Base-by-base conservation (phyloP, 78 protist species). In the Monosiga brevicollis region DNA sequence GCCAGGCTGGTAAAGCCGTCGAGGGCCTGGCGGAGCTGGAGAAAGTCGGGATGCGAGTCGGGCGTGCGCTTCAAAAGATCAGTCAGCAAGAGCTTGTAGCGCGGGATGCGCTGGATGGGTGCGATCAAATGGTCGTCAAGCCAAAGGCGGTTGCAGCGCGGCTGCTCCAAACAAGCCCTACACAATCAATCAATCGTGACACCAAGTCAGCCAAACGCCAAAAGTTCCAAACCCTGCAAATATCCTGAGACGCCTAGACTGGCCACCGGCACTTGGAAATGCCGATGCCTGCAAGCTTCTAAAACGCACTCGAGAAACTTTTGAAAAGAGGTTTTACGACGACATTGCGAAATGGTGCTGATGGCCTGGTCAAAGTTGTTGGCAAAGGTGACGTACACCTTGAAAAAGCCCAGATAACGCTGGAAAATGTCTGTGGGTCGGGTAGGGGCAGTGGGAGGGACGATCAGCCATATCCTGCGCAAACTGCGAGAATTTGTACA, bases 71-170 rank as follows among this genome's bases (percentile, higher is more conserved):
- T 79, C 74, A 84, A 39, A 41, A 80, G n/a, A 32, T 84, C 80
- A 3, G 42, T 76, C 22, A 84, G 62, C 49, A 80, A 2, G 32
- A 84, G 80, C 43, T 26, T 42, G 84, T 84, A 84, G 24, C 88
- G 79, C 24, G 83, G 84, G 2, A 84, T 70, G 55, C 88, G 79
- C 81, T 84, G 88, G 36, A 84, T 84, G 15, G 88, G 88, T 81
- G 78, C 42, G 71, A 84, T 72, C 74, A 84, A 42, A 20, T n/a
- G 41, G 26, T 55, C 6, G 35, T 77, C 71, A 42, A 77, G 55
- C 71, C 42, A n/a, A 35, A 29, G 36, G 24, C 1, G 3, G 42
- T 3, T 35, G 78, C 78, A 35, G 6, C 41, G 78, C 78, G 9
- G 26, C 6, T 73, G 29, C 62, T 49, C 29, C 62, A 6, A 15